phyloP scores from a whole-genome alignment of 2,329 filamentous ascomycete genomes.

The Cladosporium velox region DNA sequence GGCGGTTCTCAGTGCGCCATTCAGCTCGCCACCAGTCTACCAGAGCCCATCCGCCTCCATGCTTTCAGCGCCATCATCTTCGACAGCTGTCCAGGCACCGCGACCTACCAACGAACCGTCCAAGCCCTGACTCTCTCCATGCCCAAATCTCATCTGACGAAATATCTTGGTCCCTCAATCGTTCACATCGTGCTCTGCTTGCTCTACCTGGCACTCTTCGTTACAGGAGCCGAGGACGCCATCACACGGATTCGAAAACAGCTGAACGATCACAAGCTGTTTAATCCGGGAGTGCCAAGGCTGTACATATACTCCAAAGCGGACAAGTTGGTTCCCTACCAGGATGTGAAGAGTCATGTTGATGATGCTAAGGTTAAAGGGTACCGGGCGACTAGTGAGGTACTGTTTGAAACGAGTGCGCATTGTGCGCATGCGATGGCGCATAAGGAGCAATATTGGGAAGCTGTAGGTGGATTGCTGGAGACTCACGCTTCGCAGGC shows the following conservation, averaged over 20 bases:
- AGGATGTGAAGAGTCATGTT: slow-evolving; percentile 59
- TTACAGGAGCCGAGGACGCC: slow-evolving; percentile 20
- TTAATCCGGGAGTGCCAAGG: slow-evolving; percentile 38
- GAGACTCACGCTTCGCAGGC: no score
- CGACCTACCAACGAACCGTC: slow-evolving; percentile 22
- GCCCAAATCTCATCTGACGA: slow-evolving; percentile 23
- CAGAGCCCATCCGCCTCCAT: neutral
- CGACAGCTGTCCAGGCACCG: slow-evolving; percentile 35
- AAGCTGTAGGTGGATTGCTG: neutral
- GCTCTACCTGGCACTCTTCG: slow-evolving; percentile 14
- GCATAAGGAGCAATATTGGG: slow-evolving; percentile 15
- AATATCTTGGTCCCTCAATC: slow-evolving; percentile 22
- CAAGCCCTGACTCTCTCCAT: slow-evolving; percentile 26
- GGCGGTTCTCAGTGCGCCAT: slow-evolving; percentile 35
- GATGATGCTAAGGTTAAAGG: slow-evolving; percentile 52
- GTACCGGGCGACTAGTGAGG: slow-evolving; percentile 49
- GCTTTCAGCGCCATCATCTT: slow-evolving; percentile 30
- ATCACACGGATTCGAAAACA: slow-evolving; percentile 20
- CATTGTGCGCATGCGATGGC: slow-evolving; percentile 55
- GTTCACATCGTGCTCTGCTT: slow-evolving; percentile 19
- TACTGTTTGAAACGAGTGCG: slow-evolving; percentile 58
- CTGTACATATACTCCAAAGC: slow-evolving; percentile 62
- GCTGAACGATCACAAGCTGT: slow-evolving; percentile 23
- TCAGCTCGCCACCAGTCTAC: slow-evolving; percentile 26
- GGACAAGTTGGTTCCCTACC: slow-evolving; percentile 58